Percentiles rank a stretch among this genome's conserved stretches.
These are phyloP conservation scores for Durotheca rogersii DNA, from an alignment of 495 filamentous ascomycete genomes.

Conservation along the genomic window DNA sequence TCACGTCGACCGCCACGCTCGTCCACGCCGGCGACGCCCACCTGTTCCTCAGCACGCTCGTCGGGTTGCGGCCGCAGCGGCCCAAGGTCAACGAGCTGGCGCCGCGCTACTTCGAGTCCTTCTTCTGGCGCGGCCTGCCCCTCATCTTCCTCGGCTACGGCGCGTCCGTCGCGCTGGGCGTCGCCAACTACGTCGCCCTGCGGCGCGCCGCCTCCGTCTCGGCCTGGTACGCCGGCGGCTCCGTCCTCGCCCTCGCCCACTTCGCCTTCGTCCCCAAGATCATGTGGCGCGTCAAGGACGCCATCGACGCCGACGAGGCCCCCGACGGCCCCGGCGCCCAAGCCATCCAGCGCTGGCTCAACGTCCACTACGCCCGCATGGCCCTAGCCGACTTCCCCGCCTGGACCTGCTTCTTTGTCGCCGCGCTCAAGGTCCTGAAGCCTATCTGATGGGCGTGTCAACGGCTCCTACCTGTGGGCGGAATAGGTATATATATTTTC, in stretches of 20 bases:
- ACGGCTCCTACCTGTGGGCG: too few species aligned
- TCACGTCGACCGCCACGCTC: slow-evolving; percentile 45
- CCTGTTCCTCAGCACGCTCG: slow-evolving; percentile 33
- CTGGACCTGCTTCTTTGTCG: slow-evolving; percentile 34
- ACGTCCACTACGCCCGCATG: slow-evolving; percentile 26
- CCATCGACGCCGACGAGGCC: slow-evolving; percentile 21
- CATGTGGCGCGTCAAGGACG: slow-evolving; percentile 28
- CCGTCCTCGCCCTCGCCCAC: slow-evolving; percentile 24
- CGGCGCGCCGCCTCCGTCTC: slow-evolving; percentile 14
- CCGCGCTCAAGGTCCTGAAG: slow-evolving; percentile 25
- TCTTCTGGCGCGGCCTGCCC: slow-evolving; percentile 30
- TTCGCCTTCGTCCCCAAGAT: slow-evolving; percentile 33
- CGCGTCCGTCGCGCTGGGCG: slow-evolving; percentile 22
- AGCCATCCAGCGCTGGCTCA: slow-evolving; percentile 25
- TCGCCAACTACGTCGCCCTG: slow-evolving; percentile 22
- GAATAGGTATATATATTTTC: too few species aligned
- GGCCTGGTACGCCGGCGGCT: slow-evolving; percentile 31
- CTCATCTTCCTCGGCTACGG: slow-evolving; percentile 25
- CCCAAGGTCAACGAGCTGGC: slow-evolving; percentile 23
- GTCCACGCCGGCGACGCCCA: slow-evolving; percentile 39
- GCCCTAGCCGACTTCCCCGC: slow-evolving; percentile 26
- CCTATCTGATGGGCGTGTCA: too few species aligned
- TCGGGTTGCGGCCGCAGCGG: slow-evolving; percentile 16
- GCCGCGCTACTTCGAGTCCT: slow-evolving; percentile 33
- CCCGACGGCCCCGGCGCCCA: slow-evolving; percentile 9